Percentiles rank a stretch among this genome's conserved stretches.
phyloP scores from a whole-genome alignment of 306 rosid species.

The Amphicarpaea edgeworthii region DNA sequence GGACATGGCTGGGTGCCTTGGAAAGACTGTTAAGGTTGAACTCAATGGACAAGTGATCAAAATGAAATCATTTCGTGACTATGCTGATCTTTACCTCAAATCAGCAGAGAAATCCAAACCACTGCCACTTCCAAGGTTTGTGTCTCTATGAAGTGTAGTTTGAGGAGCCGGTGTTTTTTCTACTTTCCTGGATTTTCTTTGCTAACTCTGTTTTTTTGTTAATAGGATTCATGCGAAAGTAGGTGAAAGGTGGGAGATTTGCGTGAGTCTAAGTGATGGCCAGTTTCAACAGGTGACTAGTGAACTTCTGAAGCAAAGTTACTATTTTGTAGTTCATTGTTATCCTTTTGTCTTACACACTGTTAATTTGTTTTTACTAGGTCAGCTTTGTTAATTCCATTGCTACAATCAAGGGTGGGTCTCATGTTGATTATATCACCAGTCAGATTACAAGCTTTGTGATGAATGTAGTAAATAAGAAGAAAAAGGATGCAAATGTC shows the following conservation, averaged over 20 bases:
- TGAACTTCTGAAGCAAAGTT: constrained; percentile 19
- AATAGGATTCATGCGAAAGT: constrained; percentile 70
- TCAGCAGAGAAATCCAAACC: constrained; percentile 65
- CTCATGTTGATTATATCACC: constrained; percentile 88
- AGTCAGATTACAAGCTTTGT: constrained; percentile 80
- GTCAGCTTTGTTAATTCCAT: constrained; percentile 92
- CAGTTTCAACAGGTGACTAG: constrained; percentile 87
- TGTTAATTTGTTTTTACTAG: constrained; percentile 52
- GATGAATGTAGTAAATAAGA: constrained; percentile 85
- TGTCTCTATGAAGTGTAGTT: constrained; percentile 1
- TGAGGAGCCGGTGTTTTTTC: background rate
- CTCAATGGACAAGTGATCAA: constrained; percentile 67
- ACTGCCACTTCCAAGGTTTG: constrained; percentile 71
- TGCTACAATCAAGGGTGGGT: constrained; percentile 93
- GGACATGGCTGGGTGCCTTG: constrained; percentile 96
- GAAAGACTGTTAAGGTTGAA: constrained; percentile 90
- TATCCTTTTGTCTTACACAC: background rate
- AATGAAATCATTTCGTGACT: constrained; percentile 75
- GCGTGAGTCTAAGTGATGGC: constrained; percentile 89
- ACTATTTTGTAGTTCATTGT: constrained; percentile 6
- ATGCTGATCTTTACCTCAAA: constrained; percentile 80
- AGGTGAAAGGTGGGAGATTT: constrained; percentile 93
- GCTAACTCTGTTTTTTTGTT: constrained; percentile 31
- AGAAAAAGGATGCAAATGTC: constrained; percentile 91
- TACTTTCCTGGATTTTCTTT: background rate